phyloP scores from a whole-genome alignment of 2,329 filamentous ascomycete species.

The Aspergillus sergii region DNA sequence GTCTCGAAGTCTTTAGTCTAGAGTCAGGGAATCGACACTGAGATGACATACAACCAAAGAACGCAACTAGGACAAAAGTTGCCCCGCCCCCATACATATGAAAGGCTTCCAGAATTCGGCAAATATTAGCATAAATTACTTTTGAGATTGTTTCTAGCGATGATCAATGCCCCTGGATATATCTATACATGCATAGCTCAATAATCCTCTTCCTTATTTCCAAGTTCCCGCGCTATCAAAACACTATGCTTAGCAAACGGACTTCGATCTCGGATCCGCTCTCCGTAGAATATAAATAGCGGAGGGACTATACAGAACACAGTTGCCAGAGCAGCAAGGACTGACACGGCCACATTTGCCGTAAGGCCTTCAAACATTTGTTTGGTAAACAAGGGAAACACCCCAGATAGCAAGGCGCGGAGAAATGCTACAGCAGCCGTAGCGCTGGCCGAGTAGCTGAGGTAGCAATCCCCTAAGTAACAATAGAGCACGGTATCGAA shows the following conservation, averaged over 20 bases:
- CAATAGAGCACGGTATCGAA: constrained; percentile 46
- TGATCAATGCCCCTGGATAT: rapidly evolving
- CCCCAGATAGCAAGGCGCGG: constrained; percentile 41
- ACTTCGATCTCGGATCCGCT: constrained; percentile 38
- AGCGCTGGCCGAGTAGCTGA: constrained; percentile 48
- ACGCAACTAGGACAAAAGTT: too few species aligned
- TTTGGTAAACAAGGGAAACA: constrained; percentile 45
- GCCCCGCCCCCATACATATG: too few species aligned
- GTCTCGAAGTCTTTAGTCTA: too few species aligned
- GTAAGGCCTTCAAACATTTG: constrained; percentile 46
- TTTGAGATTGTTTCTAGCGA: too few species aligned
- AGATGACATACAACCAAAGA: too few species aligned
- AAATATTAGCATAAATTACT: too few species aligned
- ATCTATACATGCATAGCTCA: not conserved
- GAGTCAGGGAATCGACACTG: too few species aligned
- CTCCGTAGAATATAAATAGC: constrained; percentile 43
- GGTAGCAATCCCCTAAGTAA: constrained; percentile 50
- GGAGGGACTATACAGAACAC: constrained; percentile 43
- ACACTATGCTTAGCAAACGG: constrained; percentile 41
- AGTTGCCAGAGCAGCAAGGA: constrained; percentile 47
- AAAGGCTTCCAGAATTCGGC: too few species aligned
- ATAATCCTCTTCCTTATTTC: not conserved
- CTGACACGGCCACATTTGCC: constrained; percentile 42
- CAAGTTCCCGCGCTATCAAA: not conserved
- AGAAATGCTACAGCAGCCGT: constrained; percentile 47